A percentile compares a stretch with the other conserved stretches of the same genome.
These are phyloP conservation scores for Leishmania tarentolae DNA, from an alignment of 208 protist species.

Conservation along the genomic window DNA sequence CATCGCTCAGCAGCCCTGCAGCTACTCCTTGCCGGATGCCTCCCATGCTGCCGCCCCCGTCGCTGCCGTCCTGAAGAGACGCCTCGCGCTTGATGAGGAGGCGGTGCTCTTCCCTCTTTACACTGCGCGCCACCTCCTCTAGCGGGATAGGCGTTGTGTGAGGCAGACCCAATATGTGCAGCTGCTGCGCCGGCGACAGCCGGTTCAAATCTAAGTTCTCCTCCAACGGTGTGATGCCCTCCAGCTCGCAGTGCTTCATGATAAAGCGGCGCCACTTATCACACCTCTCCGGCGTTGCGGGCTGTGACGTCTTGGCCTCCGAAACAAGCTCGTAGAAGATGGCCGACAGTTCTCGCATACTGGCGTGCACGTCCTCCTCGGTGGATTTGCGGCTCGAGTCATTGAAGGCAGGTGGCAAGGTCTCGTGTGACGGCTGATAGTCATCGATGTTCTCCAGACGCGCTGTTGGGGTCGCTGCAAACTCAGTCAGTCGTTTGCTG, in stretches of 20 bases:
- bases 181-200: slow-evolving; percentile 71
- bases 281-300: slow-evolving; percentile 74
- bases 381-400: slow-evolving; percentile 46
- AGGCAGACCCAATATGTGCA: slow-evolving; percentile 81
- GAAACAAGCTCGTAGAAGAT: slow-evolving; percentile 87
- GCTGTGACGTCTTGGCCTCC: slow-evolving; percentile 79
- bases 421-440: slow-evolving; percentile 58
- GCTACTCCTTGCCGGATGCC: background rate
- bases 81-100: slow-evolving; percentile 67
- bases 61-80: slow-evolving; percentile 12
- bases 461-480: slow-evolving; percentile 76
- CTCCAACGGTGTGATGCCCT: slow-evolving; percentile 55
- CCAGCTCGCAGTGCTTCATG: slow-evolving; percentile 68
- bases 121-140: slow-evolving; percentile 58
- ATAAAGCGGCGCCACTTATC: slow-evolving; percentile 84
- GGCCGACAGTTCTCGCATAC: slow-evolving; percentile 75
- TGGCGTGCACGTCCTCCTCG: slow-evolving; percentile 68
- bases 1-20: background rate
- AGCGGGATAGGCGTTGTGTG: slow-evolving; percentile 75
- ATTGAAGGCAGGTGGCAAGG: slow-evolving; percentile 78
- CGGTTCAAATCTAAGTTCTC: slow-evolving; percentile 60
- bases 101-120: slow-evolving; percentile 75
- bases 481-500: slow-evolving; percentile 80
- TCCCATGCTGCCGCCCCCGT: slow-evolving; percentile 10
- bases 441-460: slow-evolving; percentile 76